Conservation (phyloP, 1,139 yeast genomes). For the Hyphopichia pseudoburtonii region DNA sequence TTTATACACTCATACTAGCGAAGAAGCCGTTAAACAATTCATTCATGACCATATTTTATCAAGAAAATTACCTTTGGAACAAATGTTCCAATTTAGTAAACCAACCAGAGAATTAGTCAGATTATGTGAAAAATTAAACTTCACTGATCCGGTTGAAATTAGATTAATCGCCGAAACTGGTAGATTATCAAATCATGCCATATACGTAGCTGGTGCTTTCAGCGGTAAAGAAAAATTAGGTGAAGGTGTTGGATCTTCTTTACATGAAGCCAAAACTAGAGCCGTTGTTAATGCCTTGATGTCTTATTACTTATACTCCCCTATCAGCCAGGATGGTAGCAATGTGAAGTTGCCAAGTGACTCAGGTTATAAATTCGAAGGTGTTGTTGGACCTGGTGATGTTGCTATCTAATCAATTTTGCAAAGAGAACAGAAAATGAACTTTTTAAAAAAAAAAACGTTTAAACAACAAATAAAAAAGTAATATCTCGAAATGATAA, state of each 20-base stretch:
- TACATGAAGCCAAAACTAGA: constrained; percentile 88
- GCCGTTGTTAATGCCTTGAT: constrained; percentile 90
- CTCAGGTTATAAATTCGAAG: constrained; percentile 41
- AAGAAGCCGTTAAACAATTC: constrained; percentile 59
- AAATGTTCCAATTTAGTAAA: constrained; percentile 76
- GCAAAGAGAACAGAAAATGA: too few relatives aligned
- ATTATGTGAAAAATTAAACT: constrained; percentile 75
- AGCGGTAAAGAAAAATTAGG: constrained; percentile 82
- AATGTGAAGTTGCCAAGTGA: constrained; percentile 62
- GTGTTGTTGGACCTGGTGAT: constrained; percentile 56
- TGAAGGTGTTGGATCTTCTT: constrained; percentile 92
- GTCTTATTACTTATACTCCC: constrained; percentile 89
- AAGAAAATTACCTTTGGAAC: constrained; percentile 69
- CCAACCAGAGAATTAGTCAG: constrained; percentile 85
- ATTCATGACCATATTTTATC: constrained; percentile 73
- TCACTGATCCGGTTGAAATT: constrained; percentile 68
- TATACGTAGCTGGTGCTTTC: constrained; percentile 89
- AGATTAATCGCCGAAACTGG: constrained; percentile 93
- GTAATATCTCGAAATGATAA: too few relatives aligned
- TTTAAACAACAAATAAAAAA: too few relatives aligned
- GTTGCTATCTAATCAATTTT: constrained; percentile 46
- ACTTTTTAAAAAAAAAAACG: background rate
- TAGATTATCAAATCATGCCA: constrained; percentile 78
- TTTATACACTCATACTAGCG: constrained; percentile 65
- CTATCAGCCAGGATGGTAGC: constrained; percentile 49